phyloP scores from a whole-genome alignment of 2,329 filamentous ascomycete genomes.

The Stemphylium vesicarium region DNA sequence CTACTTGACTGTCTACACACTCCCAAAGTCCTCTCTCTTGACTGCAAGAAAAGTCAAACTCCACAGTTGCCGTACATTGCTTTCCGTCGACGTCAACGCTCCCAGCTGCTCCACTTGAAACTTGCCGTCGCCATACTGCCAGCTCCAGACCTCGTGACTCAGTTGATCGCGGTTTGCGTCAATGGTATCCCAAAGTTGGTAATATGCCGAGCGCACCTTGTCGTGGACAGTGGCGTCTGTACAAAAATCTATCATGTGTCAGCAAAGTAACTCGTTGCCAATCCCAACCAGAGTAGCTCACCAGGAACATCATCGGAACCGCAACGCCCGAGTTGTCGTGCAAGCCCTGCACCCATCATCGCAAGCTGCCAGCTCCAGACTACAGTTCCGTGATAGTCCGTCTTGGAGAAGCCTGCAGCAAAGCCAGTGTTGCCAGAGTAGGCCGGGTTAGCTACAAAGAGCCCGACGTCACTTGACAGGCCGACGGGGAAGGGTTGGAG shows the following conservation, averaged over 20 bases:
- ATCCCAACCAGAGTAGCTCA: background rate
- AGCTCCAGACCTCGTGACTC: conserved; percentile 68
- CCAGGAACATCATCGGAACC: conserved; percentile 22
- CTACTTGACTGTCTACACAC: background rate
- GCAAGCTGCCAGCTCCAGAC: conserved; percentile 70
- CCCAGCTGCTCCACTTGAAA: conserved; percentile 61
- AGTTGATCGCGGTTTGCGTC: conserved; percentile 61
- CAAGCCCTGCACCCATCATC: conserved; percentile 68
- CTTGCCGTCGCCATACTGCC: conserved; percentile 58
- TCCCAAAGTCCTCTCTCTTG: conserved; percentile 45
- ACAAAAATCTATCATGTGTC: conserved; percentile 57
- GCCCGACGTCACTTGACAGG: conserved; percentile 61
- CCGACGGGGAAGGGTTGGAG: conserved; percentile 65
- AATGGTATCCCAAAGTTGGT: conserved; percentile 66
- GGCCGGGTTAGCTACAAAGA: conserved; percentile 68
- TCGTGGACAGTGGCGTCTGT: conserved; percentile 50
- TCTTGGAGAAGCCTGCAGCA: conserved; percentile 61
- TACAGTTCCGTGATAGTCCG: conserved; percentile 68
- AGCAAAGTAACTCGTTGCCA: conserved; percentile 22
- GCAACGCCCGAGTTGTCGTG: conserved; percentile 64
- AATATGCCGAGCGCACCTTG: conserved; percentile 61
- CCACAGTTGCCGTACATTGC: conserved; percentile 64
- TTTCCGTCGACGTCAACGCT: conserved; percentile 58
- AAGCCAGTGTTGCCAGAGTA: conserved; percentile 55
- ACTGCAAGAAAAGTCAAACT: conserved; percentile 65